Evolutionary conservation across 495 filamentous ascomycete genomes (phyloP).

Genomic region (Rostrohypoxylon terebratum): DNA sequence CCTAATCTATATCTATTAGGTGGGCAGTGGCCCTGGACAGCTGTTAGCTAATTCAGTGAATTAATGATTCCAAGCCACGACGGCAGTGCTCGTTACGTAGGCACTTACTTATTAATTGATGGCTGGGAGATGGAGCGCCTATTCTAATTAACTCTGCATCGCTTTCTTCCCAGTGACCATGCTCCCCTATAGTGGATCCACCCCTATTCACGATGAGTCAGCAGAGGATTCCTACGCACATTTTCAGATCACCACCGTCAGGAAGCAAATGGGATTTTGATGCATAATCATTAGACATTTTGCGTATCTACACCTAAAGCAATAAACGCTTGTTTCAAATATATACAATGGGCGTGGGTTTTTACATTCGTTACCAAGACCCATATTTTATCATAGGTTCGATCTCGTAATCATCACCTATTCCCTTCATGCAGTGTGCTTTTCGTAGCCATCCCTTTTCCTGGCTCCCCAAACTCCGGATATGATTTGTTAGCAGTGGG

Average conservation of each 20-base stretch:
- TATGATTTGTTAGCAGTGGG: slow-evolving; percentile 4
- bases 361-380: slow-evolving; percentile 4
- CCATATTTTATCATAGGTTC: slow-evolving; percentile 8
- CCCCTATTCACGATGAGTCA: neutral
- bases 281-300: neutral
- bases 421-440: slow-evolving; percentile 12
- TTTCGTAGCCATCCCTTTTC: slow-evolving; percentile 18
- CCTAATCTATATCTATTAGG: too few relatives aligned
- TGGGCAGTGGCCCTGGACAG: too few relatives aligned
- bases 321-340: neutral
- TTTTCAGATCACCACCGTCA: too few relatives aligned
- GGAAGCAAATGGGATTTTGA: too few relatives aligned
- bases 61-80: too few relatives aligned
- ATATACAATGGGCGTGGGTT: slow-evolving; percentile 1
- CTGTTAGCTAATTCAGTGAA: too few relatives aligned
- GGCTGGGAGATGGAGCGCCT: too few relatives aligned
- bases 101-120: too few relatives aligned
- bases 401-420: slow-evolving; percentile 16
- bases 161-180: neutral
- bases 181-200: neutral
- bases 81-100: too few relatives aligned
- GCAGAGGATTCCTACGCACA: neutral
- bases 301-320: slow-evolving; percentile 22
- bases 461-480: slow-evolving; percentile 21
- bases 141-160: neutral